phyloP scores from a whole-genome alignment of 1,284 basidiomycete genomes.

The Pyrrhoderma noxium region DNA sequence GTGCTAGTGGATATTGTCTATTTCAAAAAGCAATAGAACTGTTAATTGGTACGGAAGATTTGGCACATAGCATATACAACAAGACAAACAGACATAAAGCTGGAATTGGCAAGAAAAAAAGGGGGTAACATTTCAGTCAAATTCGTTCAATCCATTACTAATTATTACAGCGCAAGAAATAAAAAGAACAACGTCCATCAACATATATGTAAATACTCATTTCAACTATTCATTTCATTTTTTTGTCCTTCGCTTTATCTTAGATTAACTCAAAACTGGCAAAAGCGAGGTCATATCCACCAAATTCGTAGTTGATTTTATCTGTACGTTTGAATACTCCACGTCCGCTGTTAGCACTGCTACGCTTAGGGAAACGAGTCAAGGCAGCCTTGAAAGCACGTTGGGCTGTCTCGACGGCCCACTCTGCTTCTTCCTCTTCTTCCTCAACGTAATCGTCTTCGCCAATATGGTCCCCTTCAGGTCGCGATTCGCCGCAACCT shows the following conservation, averaged over 20 bases:
- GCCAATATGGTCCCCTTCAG: neutral
- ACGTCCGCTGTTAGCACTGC: conserved; percentile 16
- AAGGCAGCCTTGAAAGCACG: conserved; percentile 60
- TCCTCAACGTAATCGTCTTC: conserved; percentile 32
- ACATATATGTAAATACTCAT: too few relatives aligned
- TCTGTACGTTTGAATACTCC: conserved; percentile 69
- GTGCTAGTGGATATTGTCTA: too few relatives aligned
- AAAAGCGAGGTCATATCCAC: conserved; percentile 91
- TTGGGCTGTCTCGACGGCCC: conserved; percentile 58
- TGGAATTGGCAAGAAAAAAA: too few relatives aligned
- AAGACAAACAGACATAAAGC: too few relatives aligned
- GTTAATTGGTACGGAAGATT: too few relatives aligned
- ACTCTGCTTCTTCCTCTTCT: conserved; percentile 46
- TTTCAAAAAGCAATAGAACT: too few relatives aligned
- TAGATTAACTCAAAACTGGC: conserved; percentile 70
- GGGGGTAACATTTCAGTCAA: too few relatives aligned
- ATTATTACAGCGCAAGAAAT: too few relatives aligned
- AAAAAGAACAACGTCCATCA: too few relatives aligned
- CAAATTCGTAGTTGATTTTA: conserved; percentile 98
- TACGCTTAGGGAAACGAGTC: conserved; percentile 22
- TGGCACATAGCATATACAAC: too few relatives aligned
- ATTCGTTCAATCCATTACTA: too few relatives aligned
- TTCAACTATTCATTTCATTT: neutral
- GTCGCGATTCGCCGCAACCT: too few relatives aligned
- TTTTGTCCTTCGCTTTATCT: conserved; percentile 16